Evolutionary conservation across 352 stramenopile genomes (phyloP).

Genomic region (Nothophytophthora sp.): DNA sequence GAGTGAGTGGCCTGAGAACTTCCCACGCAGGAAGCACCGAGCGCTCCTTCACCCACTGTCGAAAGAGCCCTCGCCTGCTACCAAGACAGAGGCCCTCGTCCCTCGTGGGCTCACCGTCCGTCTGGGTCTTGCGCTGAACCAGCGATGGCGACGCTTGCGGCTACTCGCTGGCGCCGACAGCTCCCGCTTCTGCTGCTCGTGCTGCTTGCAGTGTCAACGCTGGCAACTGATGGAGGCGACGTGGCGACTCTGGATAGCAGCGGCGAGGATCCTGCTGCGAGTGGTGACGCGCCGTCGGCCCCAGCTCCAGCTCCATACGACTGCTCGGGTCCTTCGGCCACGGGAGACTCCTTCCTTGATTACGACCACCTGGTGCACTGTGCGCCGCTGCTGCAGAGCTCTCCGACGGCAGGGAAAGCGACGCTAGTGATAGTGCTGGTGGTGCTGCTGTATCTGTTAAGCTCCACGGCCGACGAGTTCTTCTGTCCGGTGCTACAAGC

Average conservation of each 20-base stretch:
- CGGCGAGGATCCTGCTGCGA: slow-evolving; percentile 1
- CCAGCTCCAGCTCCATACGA: slow-evolving; percentile 18
- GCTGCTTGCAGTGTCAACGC: slow-evolving; percentile 6
- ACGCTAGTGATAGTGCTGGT: slow-evolving; percentile 52
- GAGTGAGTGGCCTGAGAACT: too few relatives aligned
- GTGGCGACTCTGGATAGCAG: too few relatives aligned
- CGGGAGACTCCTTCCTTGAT: slow-evolving; percentile 53
- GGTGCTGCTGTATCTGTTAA: slow-evolving; percentile 75
- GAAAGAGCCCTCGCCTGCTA: too few relatives aligned
- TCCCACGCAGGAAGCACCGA: too few relatives aligned
- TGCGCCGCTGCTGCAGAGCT: slow-evolving; percentile 41
- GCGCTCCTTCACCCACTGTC: too few relatives aligned
- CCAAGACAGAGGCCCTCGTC: slow-evolving; percentile 6
- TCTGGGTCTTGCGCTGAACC: slow-evolving; percentile 8
- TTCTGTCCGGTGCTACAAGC: slow-evolving; percentile 77
- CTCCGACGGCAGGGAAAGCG: slow-evolving; percentile 33
- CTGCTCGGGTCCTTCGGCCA: slow-evolving; percentile 26
- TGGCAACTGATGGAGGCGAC: background rate
- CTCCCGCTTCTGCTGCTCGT: slow-evolving; percentile 10
- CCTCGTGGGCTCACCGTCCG: slow-evolving; percentile 5
- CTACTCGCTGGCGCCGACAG: background rate
- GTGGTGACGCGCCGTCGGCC: background rate
- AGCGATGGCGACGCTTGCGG: slow-evolving; percentile 1
- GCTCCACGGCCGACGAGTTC: slow-evolving; percentile 82
- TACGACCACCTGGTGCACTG: slow-evolving; percentile 72